These are phyloP conservation scores for Fusarium sp. DNA, from an alignment of 2,329 filamentous ascomycete species.

Conservation along the genomic window DNA sequence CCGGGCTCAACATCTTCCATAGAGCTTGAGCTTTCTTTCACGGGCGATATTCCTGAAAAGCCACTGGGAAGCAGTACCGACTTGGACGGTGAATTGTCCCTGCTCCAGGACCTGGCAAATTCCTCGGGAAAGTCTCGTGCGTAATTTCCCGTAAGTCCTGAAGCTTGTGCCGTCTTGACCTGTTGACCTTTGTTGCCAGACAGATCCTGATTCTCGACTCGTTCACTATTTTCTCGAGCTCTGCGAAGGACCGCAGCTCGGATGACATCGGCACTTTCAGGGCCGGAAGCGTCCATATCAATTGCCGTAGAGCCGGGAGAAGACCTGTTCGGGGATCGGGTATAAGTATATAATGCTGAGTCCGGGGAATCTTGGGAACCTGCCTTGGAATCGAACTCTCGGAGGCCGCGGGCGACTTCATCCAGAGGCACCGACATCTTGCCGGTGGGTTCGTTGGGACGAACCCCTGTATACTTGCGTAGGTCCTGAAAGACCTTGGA, in stretches of 20 bases:
- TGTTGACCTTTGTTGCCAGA: not conserved
- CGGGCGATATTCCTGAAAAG: not conserved
- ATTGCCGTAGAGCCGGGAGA: slow-evolving; percentile 27
- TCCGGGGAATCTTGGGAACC: slow-evolving; percentile 36
- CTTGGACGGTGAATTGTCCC: slow-evolving; percentile 38
- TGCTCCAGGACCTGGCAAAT: slow-evolving; percentile 54
- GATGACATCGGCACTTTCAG: slow-evolving; percentile 44
- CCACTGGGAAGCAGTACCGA: slow-evolving; percentile 38
- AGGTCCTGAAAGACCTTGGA: slow-evolving; percentile 53
- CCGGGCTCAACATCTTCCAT: slow-evolving; percentile 43
- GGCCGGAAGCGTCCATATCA: slow-evolving; percentile 30
- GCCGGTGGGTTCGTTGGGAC: slow-evolving; percentile 48
- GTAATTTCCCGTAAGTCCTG: slow-evolving; percentile 56
- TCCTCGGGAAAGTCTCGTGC: slow-evolving; percentile 62
- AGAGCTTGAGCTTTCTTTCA: not conserved
- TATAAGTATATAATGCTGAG: slow-evolving; percentile 40
- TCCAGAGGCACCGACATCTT: slow-evolving; percentile 43
- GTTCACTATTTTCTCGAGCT: slow-evolving; percentile 34
- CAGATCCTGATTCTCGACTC: slow-evolving; percentile 15
- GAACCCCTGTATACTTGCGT: slow-evolving; percentile 49
- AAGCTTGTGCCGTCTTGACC: not conserved
- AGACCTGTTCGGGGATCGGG: slow-evolving; percentile 31
- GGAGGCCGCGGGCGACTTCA: slow-evolving; percentile 46
- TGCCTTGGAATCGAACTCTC: slow-evolving; percentile 50
- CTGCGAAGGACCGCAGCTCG: slow-evolving; percentile 44